Conservation (phyloP, 2,329 filamentous ascomycete species). For the Sclerotiophoma versabilis region DNA sequence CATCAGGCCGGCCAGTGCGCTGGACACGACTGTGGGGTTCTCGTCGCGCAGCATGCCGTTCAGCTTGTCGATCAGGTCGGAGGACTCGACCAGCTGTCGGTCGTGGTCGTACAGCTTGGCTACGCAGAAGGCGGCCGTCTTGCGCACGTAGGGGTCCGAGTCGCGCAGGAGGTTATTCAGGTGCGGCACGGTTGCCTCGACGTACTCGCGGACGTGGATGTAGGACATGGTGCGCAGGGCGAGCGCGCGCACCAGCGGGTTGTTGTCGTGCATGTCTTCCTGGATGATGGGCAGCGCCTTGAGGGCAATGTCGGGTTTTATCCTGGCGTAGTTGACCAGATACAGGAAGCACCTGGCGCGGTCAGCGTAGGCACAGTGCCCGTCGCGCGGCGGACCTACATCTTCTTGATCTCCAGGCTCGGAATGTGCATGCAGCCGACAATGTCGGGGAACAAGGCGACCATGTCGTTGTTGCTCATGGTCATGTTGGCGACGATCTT, state of each 20-base stretch:
- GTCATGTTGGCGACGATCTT: constrained; percentile 99
- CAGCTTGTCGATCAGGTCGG: constrained; percentile 88
- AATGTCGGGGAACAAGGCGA: constrained; percentile 93
- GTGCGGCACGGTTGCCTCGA: constrained; percentile 85
- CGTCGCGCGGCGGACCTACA: constrained; percentile 65
- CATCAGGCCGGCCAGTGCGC: constrained; percentile 87
- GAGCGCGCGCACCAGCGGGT: constrained; percentile 89
- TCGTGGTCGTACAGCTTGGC: constrained; percentile 99
- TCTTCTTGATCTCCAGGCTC: constrained; percentile 98
- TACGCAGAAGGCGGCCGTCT: constrained; percentile 94
- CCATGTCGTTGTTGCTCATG: constrained; percentile 99
- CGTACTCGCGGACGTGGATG: constrained; percentile 94
- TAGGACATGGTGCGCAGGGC: constrained; percentile 96
- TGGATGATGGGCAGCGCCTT: constrained; percentile 90
- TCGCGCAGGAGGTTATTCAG: constrained; percentile 86
- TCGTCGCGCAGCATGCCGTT: constrained; percentile 92
- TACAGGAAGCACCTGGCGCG: constrained; percentile 88
- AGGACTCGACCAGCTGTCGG: constrained; percentile 83
- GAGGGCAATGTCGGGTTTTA: constrained; percentile 91
- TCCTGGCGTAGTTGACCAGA: constrained; percentile 93
- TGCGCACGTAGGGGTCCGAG: constrained; percentile 92
- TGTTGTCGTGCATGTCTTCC: constrained; percentile 91
- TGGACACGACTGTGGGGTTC: constrained; percentile 96
- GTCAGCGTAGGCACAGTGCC: constrained; percentile 36
- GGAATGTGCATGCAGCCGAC: constrained; percentile 94